Conservation (phyloP, 768 basidiomycete species). For the Hericium rajendrae region DNA sequence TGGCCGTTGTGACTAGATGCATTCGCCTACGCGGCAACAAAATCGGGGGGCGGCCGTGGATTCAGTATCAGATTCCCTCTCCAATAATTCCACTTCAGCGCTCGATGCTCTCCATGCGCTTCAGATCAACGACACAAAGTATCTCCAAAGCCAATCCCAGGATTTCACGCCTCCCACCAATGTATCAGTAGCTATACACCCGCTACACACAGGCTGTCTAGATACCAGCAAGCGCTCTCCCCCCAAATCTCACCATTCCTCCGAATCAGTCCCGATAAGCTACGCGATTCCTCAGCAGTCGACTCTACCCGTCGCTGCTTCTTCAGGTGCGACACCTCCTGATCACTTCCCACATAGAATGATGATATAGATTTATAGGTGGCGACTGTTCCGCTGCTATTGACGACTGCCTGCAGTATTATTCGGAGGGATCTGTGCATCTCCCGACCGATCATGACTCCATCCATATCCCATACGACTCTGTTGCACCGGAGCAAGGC, state of each 20-base stretch:
- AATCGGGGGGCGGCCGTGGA: neutral
- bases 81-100: slow-evolving; percentile 36
- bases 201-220: neutral
- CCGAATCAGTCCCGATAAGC: neutral
- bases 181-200: neutral
- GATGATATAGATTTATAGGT: neutral
- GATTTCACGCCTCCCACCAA: neutral
- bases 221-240: neutral
- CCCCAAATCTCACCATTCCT: neutral
- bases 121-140: slow-evolving; percentile 44
- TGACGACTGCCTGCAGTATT: neutral
- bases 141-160: slow-evolving; percentile 22
- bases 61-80: neutral
- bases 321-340: neutral
- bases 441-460: slow-evolving; percentile 20
- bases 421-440: too few species aligned
- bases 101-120: slow-evolving; percentile 46
- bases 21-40: too few species aligned
- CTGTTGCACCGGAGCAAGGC: neutral
- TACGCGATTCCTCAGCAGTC: neutral
- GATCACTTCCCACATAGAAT: neutral
- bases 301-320: neutral
- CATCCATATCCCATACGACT: slow-evolving; percentile 4
- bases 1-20: too few species aligned
- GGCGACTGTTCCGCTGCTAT: neutral